Base-by-base conservation (phyloP, 2,329 filamentous ascomycete species). In the Arthrobotrys iridis region DNA sequence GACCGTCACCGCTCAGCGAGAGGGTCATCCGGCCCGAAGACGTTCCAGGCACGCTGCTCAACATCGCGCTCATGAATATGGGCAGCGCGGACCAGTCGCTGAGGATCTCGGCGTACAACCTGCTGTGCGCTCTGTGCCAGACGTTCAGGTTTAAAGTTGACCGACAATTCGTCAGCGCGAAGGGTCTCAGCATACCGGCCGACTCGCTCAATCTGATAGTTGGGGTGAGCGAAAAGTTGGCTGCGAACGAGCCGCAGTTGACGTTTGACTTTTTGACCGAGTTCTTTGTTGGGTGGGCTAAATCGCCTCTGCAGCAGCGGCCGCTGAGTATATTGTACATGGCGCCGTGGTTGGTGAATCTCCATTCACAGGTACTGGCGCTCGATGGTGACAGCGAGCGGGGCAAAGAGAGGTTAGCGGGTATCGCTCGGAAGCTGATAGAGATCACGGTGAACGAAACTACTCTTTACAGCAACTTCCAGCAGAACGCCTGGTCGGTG, bases 241-340 rank as follows among this genome's bases (percentile, higher is more conserved):
- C 89, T 6, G 81, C 83, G 28, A 85, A 88, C 18, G 89, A 91
- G 79, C 88, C 89, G 20, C 88, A 90, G 78, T 84, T 91, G 5
- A 91, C 89, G 0, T 86, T 85, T 5, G 89, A 91, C 79, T 91
- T 91, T 78, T 79, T 91, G 40, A 90, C 89, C n/a, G 89, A 91
- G 78, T 91, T 91, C 79, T 91, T 91, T 71, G 88, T 90, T 22
- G 88, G 89, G 15, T 91, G 89, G 89, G 88, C 90, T 77, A 90
- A 88, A 78, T 89, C 90, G 78, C 86, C 87, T 0, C 87, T 89
- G 33, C 87, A 90, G 66, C 89, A 91, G 79, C 88, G 89, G 77
- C 87, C 88, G 0, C 80, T 91, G 22, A 89, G 88, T 77, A 83
- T 91, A 28, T 86, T 88, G 4, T 91, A 91, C 79, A 89, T 91